A percentile compares a stretch with the other conserved stretches of the same genome.
Conservation (phyloP, 2,329 filamentous ascomycete species). For the Coniochaeta prunicola region DNA sequence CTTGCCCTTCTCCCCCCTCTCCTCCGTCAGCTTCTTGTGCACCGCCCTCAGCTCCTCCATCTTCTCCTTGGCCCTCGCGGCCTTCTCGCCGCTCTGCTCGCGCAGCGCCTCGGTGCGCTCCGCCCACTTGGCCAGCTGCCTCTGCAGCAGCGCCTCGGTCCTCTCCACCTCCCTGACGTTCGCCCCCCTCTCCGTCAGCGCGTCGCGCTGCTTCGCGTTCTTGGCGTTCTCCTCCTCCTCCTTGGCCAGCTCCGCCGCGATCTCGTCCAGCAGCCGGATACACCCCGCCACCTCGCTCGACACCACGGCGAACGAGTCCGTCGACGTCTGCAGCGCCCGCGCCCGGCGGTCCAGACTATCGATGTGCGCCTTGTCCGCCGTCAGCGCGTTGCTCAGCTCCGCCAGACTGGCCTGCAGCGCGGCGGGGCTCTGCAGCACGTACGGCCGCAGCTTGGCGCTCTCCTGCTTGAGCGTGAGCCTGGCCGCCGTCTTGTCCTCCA, state of each 20-base stretch:
- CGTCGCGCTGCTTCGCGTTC: conserved; percentile 76
- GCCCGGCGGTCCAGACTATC: conserved; percentile 80
- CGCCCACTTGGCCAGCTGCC: conserved; percentile 78
- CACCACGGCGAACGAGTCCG: conserved; percentile 82
- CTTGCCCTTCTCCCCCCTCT: conserved; percentile 77
- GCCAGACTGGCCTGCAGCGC: conserved; percentile 74
- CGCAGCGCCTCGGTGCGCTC: conserved; percentile 81
- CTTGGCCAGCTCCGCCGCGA: conserved; percentile 73
- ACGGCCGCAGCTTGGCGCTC: conserved; percentile 81
- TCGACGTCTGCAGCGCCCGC: conserved; percentile 85
- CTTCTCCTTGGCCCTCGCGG: conserved; percentile 70
- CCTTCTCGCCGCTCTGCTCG: conserved; percentile 73
- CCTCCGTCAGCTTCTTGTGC: conserved; percentile 75
- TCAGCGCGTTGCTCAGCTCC: conserved; percentile 73
- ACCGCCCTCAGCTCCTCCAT: conserved; percentile 84
- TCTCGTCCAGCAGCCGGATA: conserved; percentile 83
- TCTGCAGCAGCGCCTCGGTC: conserved; percentile 73
- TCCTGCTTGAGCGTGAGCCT: conserved; percentile 72
- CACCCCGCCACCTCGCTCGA: conserved; percentile 79
- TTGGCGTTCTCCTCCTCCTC: conserved; percentile 85
- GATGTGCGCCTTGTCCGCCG: conserved; percentile 74
- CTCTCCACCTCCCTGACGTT: conserved; percentile 89
- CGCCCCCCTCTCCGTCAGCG: conserved; percentile 78
- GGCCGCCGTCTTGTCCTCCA: conserved; percentile 66
- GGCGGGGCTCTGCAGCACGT: conserved; percentile 82